These are phyloP conservation scores for Apiospora saccharicola DNA, from an alignment of 2,329 filamentous ascomycete genomes.

Conservation along the genomic window DNA sequence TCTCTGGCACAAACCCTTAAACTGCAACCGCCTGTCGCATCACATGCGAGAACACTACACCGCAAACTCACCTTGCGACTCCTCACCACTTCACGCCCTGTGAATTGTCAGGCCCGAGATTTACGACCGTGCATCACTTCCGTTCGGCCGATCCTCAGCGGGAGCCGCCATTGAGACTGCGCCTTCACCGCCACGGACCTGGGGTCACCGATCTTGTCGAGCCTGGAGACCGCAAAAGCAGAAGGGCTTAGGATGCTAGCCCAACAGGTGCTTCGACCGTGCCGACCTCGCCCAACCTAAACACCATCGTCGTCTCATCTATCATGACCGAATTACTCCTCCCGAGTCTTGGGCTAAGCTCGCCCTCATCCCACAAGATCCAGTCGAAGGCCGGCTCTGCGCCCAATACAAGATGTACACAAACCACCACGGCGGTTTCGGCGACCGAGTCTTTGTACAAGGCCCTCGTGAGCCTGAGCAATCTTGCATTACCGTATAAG, in stretches of 20 bases:
- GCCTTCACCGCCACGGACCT: not conserved
- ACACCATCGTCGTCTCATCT: not conserved
- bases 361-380: constrained; percentile 14
- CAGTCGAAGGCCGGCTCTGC: not conserved
- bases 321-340: constrained; percentile 28
- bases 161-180: not conserved
- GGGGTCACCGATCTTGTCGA: not conserved
- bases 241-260: not conserved
- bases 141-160: not conserved
- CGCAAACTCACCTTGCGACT: not conserved
- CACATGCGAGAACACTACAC: not conserved
- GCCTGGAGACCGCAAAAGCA: not conserved
- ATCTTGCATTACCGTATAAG: constrained; percentile 54
- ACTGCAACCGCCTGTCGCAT: not conserved
- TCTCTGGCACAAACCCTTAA: not conserved
- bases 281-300: not conserved
- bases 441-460: constrained; percentile 36
- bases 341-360: constrained; percentile 21
- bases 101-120: not conserved
- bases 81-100: not conserved
- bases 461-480: constrained; percentile 50
- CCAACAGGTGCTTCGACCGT: not conserved
- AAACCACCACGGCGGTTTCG: not conserved
- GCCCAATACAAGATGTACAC: constrained; percentile 8
- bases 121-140: not conserved